Percentiles rank a stretch among this genome's conserved stretches.
These are phyloP conservation scores for Penstemon davidsonii DNA, from an alignment of 257 asterid species.

Conservation along the genomic window DNA sequence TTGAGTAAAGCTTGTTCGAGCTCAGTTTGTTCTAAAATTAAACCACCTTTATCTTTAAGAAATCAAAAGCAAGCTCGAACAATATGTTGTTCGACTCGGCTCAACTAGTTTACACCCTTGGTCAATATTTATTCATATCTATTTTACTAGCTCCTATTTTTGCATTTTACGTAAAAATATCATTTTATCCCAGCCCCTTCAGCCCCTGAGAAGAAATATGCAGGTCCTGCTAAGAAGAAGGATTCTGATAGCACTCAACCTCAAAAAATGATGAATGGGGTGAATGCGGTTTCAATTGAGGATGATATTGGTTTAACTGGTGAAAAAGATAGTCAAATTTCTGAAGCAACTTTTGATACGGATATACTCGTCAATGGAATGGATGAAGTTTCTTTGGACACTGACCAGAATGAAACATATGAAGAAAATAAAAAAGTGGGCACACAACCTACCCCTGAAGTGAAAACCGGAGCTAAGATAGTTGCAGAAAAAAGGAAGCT, in stretches of 20 bases:
- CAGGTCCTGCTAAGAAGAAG: slow-evolving; percentile 35
- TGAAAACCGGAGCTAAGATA: slow-evolving; percentile 36
- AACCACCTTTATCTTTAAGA: no score
- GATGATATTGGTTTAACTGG: slow-evolving; percentile 30
- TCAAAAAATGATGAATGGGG: slow-evolving; percentile 35
- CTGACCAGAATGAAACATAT: slow-evolving; percentile 34
- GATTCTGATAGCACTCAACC: slow-evolving; percentile 36
- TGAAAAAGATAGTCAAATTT: slow-evolving; percentile 36
- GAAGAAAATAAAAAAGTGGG: slow-evolving; percentile 43
- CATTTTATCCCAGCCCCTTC: slow-evolving; percentile 32
- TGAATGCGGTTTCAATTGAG: slow-evolving; percentile 44
- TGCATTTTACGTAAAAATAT: slow-evolving; percentile 19
- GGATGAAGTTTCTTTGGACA: slow-evolving; percentile 40
- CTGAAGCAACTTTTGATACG: slow-evolving; percentile 42
- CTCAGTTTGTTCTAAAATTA: no score
- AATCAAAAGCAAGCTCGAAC: no score
- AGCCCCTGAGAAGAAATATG: slow-evolving; percentile 51
- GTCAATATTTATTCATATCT: not conserved
- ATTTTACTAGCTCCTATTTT: slow-evolving; percentile 18
- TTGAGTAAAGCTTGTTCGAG: no score
- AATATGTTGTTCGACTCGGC: no score
- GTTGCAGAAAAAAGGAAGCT: slow-evolving; percentile 70
- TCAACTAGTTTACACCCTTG: not conserved
- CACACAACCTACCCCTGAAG: slow-evolving; percentile 38
- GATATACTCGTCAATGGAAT: slow-evolving; percentile 37